phyloP scores from a whole-genome alignment of 2,329 filamentous ascomycete species.

The Balansia obtecta region DNA sequence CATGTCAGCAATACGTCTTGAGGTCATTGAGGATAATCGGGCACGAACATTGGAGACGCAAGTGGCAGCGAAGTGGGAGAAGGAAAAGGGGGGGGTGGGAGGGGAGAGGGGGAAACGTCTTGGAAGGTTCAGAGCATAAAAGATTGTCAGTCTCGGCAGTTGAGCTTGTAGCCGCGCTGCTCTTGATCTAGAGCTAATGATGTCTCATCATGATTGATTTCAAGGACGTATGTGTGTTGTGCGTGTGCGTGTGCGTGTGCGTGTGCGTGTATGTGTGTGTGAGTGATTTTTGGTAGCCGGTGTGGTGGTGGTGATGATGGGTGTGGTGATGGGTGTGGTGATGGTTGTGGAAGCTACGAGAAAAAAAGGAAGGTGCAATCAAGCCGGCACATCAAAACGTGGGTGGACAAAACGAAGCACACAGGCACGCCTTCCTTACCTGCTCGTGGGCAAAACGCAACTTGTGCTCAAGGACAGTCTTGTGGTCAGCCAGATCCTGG shows the following conservation, averaged over 20 bases:
- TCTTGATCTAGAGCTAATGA: slow-evolving; percentile 79
- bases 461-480: slow-evolving; percentile 55
- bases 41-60: background rate
- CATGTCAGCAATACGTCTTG: slow-evolving; percentile 10
- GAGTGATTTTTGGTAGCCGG: too few relatives aligned
- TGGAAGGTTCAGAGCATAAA: slow-evolving; percentile 16
- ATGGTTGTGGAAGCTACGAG: too few relatives aligned
- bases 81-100: background rate
- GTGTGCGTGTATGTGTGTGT: too few relatives aligned
- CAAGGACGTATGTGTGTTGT: too few relatives aligned
- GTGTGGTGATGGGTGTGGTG: too few relatives aligned
- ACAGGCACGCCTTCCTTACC: slow-evolving; percentile 34
- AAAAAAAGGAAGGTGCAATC: too few relatives aligned
- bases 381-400: too few relatives aligned
- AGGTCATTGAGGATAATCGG: background rate
- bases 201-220: slow-evolving; percentile 29
- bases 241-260: too few relatives aligned
- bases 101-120: slow-evolving; percentile 8
- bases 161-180: slow-evolving; percentile 36
- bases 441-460: slow-evolving; percentile 54
- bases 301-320: too few relatives aligned
- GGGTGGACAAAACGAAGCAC: slow-evolving; percentile 4
- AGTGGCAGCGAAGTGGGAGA: background rate
- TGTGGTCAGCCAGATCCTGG: slow-evolving; percentile 48
- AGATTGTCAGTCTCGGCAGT: slow-evolving; percentile 46